Conservation (phyloP, 768 basidiomycete species). For the Collybia sordida region DNA sequence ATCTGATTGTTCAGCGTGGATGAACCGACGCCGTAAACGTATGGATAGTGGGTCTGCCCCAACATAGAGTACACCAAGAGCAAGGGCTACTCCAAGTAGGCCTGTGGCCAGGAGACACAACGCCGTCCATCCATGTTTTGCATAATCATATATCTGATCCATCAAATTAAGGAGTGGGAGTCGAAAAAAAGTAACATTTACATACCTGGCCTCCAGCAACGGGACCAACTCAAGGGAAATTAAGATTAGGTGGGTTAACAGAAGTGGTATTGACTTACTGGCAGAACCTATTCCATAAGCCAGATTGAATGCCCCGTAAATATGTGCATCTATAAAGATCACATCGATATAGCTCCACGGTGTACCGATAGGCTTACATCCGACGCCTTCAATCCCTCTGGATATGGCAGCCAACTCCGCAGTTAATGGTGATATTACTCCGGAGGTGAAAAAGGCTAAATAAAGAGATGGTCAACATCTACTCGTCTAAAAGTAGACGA, state of each 20-base stretch:
- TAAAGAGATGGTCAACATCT: neutral
- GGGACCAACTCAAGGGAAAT: slow-evolving; percentile 54
- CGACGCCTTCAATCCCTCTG: slow-evolving; percentile 57
- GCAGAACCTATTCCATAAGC: slow-evolving; percentile 66
- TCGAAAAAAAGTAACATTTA: neutral
- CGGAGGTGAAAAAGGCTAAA: slow-evolving; percentile 62
- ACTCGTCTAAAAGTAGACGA: neutral
- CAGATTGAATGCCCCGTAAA: slow-evolving; percentile 75
- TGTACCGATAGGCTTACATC: slow-evolving; percentile 46
- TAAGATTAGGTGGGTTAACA: slow-evolving; percentile 3
- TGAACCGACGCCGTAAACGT: slow-evolving; percentile 9
- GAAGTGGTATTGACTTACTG: slow-evolving; percentile 34
- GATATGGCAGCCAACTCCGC: slow-evolving; percentile 67
- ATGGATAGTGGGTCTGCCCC: slow-evolving; percentile 43
- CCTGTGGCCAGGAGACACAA: slow-evolving; percentile 50
- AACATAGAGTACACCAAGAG: slow-evolving; percentile 44
- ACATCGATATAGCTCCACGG: neutral
- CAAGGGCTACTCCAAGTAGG: slow-evolving; percentile 35
- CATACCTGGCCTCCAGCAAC: slow-evolving; percentile 66
- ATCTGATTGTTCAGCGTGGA: too few relatives aligned
- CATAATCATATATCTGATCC: slow-evolving; percentile 57
- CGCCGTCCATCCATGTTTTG: slow-evolving; percentile 57
- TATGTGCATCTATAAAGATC: slow-evolving; percentile 56
- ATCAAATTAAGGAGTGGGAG: slow-evolving; percentile 1
- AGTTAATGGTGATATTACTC: slow-evolving; percentile 58